Base-by-base conservation (phyloP, 495 filamentous ascomycete species). In the Aspergillus conjunctus region DNA sequence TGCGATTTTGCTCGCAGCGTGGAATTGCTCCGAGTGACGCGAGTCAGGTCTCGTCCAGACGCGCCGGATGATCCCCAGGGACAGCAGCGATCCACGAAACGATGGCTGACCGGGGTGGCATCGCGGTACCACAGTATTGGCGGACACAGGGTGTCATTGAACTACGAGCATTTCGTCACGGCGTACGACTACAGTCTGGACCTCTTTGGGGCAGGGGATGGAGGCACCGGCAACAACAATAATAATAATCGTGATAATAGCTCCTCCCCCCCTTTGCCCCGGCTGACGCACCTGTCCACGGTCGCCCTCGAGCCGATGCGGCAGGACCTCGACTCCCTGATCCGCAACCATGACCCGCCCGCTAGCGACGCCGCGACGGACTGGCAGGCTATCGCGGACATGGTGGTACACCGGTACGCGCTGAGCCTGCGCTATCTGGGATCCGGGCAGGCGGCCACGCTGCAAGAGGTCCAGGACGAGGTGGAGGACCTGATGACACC, bases 311-410 rank as follows among this genome's bases (percentile, higher is more conserved):
- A 65, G 2, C 64, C 62, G 0, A 72, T 88, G 14, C 75, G 72
- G 39, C 57, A 65, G 4, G 78, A 81, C 15, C 63, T 87, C 2
- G 64, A 64, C 11, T 56, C 66, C 3, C 64, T 82, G 15, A 73
- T 85, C 15, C 37, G 66, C 39, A 61, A 64, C 10, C 62, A 64
- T 52, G 63, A 66, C 33, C 22, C 26, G 26, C 26, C 26, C 26
- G 26, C 68, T 12, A 17, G 58, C 12, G 59, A 63, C 32, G 14
- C 50, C 5, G 57, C 60, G 26, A 68, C 80, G 32, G 74, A 88
- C 58, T 90, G 87, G 87, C 87, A 88, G 61, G 78, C 71, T 0
- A 76, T 85, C 30, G 76, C 77, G 0, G 87, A 90, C 58, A 82
- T 86, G 82, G 74, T 90, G 7, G 75, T 87, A 8, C 68, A 75